Percentiles rank a stretch among this genome's conserved stretches.
phyloP scores from a whole-genome alignment of 768 basidiomycete species.

The Termitomyces sp. region DNA sequence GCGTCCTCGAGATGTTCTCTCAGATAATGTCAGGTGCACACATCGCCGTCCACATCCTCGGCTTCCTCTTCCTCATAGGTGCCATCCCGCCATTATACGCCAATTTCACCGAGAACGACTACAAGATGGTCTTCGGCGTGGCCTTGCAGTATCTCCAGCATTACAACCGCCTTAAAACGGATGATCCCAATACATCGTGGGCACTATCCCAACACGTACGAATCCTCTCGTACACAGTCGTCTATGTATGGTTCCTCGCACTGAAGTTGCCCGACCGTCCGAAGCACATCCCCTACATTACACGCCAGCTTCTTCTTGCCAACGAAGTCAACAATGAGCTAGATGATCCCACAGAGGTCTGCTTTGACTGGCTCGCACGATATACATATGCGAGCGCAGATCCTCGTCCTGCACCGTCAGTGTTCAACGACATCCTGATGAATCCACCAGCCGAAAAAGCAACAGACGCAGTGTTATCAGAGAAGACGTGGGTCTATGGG shows the following conservation, averaged over 20 bases:
- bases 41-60: slow-evolving; percentile 95
- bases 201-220: slow-evolving; percentile 89
- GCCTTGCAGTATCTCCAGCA: slow-evolving; percentile 91
- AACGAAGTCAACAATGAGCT: slow-evolving; percentile 69
- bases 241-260: slow-evolving; percentile 94
- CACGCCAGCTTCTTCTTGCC: slow-evolving; percentile 77
- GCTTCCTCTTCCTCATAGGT: slow-evolving; percentile 83
- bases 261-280: slow-evolving; percentile 78
- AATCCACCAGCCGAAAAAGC: slow-evolving; percentile 33
- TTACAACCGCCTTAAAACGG: slow-evolving; percentile 62
- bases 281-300: slow-evolving; percentile 79
- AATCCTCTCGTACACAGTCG: slow-evolving; percentile 81
- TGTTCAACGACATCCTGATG: slow-evolving; percentile 77
- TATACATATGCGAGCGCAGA: slow-evolving; percentile 94
- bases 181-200: slow-evolving; percentile 58
- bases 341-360: slow-evolving; percentile 92
- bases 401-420: slow-evolving; percentile 77
- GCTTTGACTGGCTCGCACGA: slow-evolving; percentile 95
- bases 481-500: slow-evolving; percentile 85
- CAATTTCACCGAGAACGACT: slow-evolving; percentile 89
- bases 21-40: slow-evolving; percentile 93
- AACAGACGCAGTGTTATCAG: slow-evolving; percentile 35
- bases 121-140: slow-evolving; percentile 90
- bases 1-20: slow-evolving; percentile 80
- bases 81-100: slow-evolving; percentile 74